Conservation (phyloP, 495 filamentous ascomycete species). For the Penicillium coffeae region DNA sequence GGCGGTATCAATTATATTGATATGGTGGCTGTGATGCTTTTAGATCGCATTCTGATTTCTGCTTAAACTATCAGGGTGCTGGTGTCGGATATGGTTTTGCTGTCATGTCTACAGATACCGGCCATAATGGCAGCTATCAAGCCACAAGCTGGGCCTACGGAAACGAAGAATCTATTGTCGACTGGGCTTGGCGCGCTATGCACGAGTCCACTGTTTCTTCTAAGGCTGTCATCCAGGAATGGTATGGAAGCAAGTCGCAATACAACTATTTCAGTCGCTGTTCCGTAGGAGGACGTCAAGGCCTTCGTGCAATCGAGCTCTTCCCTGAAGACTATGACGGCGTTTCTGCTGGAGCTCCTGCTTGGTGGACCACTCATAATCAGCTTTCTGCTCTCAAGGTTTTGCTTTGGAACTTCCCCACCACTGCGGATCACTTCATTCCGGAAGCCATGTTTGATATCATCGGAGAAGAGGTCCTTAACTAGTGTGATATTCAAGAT, state of each 20-base stretch:
- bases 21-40: no score
- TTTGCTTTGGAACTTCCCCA: constrained; percentile 26
- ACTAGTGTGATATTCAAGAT: constrained; percentile 54
- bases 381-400: constrained; percentile 46
- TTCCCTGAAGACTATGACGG: constrained; percentile 38
- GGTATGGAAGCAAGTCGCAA: constrained; percentile 6
- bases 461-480: constrained; percentile 7
- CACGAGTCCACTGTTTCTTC: background rate
- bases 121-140: constrained; percentile 39
- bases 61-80: constrained; percentile 20
- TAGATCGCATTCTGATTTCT: background rate
- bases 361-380: constrained; percentile 48
- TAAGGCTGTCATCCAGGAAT: background rate
- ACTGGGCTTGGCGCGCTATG: constrained; percentile 17
- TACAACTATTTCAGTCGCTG: constrained; percentile 47
- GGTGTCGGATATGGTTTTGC: constrained; percentile 48
- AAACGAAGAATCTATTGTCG: constrained; percentile 25
- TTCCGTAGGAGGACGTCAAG: constrained; percentile 45
- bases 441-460: constrained; percentile 7
- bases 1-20: no score
- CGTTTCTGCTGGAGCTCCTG: constrained; percentile 21
- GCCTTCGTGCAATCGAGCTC: constrained; percentile 36
- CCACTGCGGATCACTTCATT: constrained; percentile 6
- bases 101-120: constrained; percentile 52
- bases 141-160: constrained; percentile 47